Base-by-base conservation (phyloP, 768 basidiomycete genomes). In the Clavaria fumosa region DNA sequence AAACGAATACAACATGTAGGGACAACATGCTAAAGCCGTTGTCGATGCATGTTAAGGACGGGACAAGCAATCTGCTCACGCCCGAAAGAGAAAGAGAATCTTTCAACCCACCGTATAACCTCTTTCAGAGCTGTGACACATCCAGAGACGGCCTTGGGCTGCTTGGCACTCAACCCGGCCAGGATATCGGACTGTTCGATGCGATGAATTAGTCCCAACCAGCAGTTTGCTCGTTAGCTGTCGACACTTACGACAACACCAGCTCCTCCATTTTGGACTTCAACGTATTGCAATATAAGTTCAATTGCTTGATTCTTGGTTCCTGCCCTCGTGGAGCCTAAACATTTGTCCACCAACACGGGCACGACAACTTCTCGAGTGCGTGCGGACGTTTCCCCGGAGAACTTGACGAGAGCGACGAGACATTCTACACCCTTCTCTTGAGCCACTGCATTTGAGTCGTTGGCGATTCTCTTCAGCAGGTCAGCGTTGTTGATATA, bases 401-500 rank as follows among this genome's bases (percentile, higher is more conserved):
- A 84, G 51, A 78, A 86, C 60, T 89, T 86, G 47, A 95, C 77
- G 41, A 97, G 68, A 21, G 78, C 67, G 38, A 81, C 74, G 23
- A 91, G 59, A 47, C 82, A 88, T 53, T 96, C 93, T 4, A 97
- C 71, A 22, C 85, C 95, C 54, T 93, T 96, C 65, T 99, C 95
- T 58, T 99, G 95, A 7, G 93, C 91, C 21, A 96, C 93, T 19
- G 82, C 95, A 57, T 97, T 97, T 1, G 89, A 64, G 51, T 99
- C 95, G 3, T 76, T 77, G 23, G 65, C 85, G 49, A 91, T 76
- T 60, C 80, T 89, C 70, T 81, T 88, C 47, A 91, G 69, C 20
- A 78, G 59, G 53, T 81, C 78, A 21, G 75, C 60, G 47, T 79
- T 79, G 57, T 71, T 75, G 43, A 83, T 52, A 57, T 89, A 97